Percentiles rank a stretch among this genome's conserved stretches.
Conservation (phyloP, 495 filamentous ascomycete species). For the Cudoniella acicularis region DNA sequence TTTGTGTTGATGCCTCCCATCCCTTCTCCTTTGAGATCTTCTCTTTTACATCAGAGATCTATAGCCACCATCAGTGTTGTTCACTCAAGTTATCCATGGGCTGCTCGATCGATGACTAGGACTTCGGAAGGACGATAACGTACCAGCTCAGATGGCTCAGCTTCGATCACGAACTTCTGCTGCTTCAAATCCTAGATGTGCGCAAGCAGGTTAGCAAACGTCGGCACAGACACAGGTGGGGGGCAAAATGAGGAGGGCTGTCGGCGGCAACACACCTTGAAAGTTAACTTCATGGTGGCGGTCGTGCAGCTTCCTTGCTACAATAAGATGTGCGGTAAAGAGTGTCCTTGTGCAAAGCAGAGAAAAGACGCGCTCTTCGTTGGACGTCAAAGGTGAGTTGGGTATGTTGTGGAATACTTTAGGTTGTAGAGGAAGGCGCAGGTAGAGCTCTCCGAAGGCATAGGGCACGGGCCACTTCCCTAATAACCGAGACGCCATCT, state of each 20-base stretch:
- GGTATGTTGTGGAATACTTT: background rate
- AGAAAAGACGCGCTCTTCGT: background rate
- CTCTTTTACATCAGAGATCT: conserved; percentile 87
- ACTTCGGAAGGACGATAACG: conserved; percentile 27
- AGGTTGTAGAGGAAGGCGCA: background rate
- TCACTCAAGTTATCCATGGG: no score
- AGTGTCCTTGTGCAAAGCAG: background rate
- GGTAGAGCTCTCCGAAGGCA: background rate
- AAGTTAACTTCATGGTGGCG: conserved; percentile 70
- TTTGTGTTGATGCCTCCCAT: conserved; percentile 82
- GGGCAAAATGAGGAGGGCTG: background rate
- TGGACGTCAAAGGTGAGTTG: background rate
- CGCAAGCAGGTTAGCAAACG: conserved; percentile 29
- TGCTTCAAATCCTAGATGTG: conserved; percentile 82
- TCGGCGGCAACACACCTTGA: conserved; percentile 57
- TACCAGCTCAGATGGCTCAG: conserved; percentile 90
- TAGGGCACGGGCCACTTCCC: background rate
- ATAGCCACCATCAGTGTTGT: conserved; percentile 13
- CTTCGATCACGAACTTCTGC: conserved; percentile 93
- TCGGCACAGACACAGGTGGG: conserved; percentile 5
- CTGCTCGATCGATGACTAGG: no score
- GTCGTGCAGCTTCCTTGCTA: conserved; percentile 8
- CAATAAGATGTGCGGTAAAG: background rate
- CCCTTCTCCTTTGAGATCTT: conserved; percentile 86
- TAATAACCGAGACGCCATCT: background rate